Base-by-base conservation (phyloP, 2,329 filamentous ascomycete genomes). In the Ilyonectria destructans region DNA sequence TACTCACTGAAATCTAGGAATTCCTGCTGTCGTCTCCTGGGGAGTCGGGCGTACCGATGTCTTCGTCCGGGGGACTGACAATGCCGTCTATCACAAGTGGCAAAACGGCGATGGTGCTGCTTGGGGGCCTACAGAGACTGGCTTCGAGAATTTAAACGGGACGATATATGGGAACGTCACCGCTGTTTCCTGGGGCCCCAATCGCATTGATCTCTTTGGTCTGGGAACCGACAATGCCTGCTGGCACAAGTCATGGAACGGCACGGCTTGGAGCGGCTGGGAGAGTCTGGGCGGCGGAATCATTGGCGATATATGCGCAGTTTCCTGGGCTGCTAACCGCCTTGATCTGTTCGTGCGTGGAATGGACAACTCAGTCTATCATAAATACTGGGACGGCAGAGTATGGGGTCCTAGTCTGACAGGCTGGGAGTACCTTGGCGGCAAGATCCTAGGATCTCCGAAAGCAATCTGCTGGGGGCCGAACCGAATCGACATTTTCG, bases 291-390 rank as follows among this genome's bases (percentile, higher is more conserved):
- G 78, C 55, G 78, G 78, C 4, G 65, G 69, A 43, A 63, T 79
- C 43, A 69, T 72, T 63, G 66, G 73, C 51, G 68, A 76, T 57
- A 75, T 40, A 15, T 15, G 6, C 19, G 45, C 45, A 1, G 78
- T 77, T 45, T 74, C 74, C 0, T 77, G 74, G 73, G 77, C 69
- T 1, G 29, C 58, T 9, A 72, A 77, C 52, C 71, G 77, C 48
- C 70, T 77, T 33, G 74, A 78, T 33, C 64, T 80, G 12, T 79
- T 78, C 52, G 78, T 75, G 8, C 69, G 77, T 9, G 75, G 77
- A 6, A 80, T 46, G 70, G 76, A 48, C 68, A 76, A 65, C 75
- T 77, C 69, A 74, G 74, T 74, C 68, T 78, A 57, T 17, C 74
- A 76, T 62, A 70, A 76, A 17, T 71, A 76, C 15, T 73, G 69